Evolutionary conservation across 129 eudicot genomes (phyloP), one percentile per base, ranked within the genome.

Genomic region (Artemisia tridentata): DNA sequence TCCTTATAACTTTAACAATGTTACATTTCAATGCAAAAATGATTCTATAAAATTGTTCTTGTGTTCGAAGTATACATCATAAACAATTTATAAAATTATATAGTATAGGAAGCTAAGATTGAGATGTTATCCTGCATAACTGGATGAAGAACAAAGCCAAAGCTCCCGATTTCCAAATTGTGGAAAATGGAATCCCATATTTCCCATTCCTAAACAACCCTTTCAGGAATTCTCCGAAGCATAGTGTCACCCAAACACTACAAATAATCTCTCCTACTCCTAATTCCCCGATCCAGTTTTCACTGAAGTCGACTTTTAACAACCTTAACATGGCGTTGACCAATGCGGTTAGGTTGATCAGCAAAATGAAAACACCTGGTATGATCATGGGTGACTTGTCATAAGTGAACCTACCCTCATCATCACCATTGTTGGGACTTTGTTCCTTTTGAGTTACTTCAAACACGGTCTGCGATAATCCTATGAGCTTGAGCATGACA

Each of bases 131-230:
- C 60, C 65, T 76, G 46, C 82, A 54, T 11, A 68, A 64, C 34
- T 76, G 78, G 46, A 79, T 67, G 67, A 85, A 73, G 46, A 82
- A 21, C 31, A 76, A 76, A 45, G 78, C 84, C 64, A 82, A 55
- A 59, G 49, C 74, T 54, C 80, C 84, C 1, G 90, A 69, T 61
- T 82, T 85, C 72, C 69, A 73, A 38, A 82, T 79, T 4, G 82
- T 85, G 16, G 66, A 9, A 0, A 41, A 59, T 11, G 86, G 86
- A 41, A 81, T 81, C 68, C 90, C 84, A 76, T 85, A 79, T 76
- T 76, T 85, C 15, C 91, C 87, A 23, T 64, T 86, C 19, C 85
- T 72, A 79, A 81, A 81, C 72, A 85, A 45, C 72, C 89, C 89
- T 72, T 79, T 85, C 2, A 85, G 65, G 46, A 38, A 85, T 53